A percentile compares a stretch with the other conserved stretches of the same genome.
phyloP scores from a whole-genome alignment of 352 stramenopile species.

The Saprolegnia diclina region DNA sequence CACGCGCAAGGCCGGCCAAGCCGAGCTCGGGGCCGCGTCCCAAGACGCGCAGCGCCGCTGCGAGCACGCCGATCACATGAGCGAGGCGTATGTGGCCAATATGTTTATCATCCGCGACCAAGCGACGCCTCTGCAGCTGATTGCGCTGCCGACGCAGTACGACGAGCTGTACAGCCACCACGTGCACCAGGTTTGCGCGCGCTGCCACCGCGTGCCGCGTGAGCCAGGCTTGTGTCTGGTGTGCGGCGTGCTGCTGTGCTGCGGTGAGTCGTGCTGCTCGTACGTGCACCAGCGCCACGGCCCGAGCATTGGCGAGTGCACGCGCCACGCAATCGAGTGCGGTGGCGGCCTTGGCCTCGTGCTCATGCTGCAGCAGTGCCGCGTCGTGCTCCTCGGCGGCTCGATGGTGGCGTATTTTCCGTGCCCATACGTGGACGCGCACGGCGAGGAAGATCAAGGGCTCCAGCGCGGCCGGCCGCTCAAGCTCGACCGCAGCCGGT shows the following conservation, averaged over 20 bases:
- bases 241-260: constrained; percentile 79
- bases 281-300: constrained; percentile 68
- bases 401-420: constrained; percentile 84
- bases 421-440: constrained; percentile 76
- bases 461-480: constrained; percentile 73
- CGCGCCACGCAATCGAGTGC: constrained; percentile 75
- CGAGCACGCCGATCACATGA: constrained; percentile 79
- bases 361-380: constrained; percentile 79
- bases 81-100: constrained; percentile 79
- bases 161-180: constrained; percentile 80
- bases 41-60: constrained; percentile 57
- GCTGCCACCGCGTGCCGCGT: constrained; percentile 57
- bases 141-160: constrained; percentile 79
- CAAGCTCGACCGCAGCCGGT: constrained; percentile 65
- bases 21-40: constrained; percentile 56
- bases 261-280: constrained; percentile 78
- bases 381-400: constrained; percentile 71
- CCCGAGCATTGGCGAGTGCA: constrained; percentile 77
- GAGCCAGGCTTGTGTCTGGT: constrained; percentile 79
- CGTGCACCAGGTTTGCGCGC: constrained; percentile 56
- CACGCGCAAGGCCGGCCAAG: constrained; percentile 78
- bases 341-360: constrained; percentile 79
- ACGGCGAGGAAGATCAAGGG: constrained; percentile 80
- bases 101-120: constrained; percentile 84
- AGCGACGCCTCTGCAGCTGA: constrained; percentile 47